Evolutionary conservation across 176 grass and related monocot genomes (phyloP), one percentile per base, ranked within the genome.

Genomic region (Tillandsia fasciculata): DNA sequence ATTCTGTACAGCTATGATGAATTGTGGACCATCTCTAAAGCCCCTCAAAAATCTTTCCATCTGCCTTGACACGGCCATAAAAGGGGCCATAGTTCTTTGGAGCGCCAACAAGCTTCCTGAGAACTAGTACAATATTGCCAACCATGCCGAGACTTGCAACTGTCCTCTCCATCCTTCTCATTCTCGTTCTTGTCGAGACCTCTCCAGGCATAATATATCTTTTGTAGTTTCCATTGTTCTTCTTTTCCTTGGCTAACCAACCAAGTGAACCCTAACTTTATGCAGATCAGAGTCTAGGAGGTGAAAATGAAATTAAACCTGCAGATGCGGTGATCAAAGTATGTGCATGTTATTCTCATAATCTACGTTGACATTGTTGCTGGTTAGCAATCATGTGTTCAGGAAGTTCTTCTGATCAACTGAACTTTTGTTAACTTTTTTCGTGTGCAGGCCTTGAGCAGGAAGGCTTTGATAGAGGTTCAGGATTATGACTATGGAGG

Each of bases 401-500:
- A 42, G 33, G 33, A 42, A 42, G 26, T 58, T 75, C 58, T 33
- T 70, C 28, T 52, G 11, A 64, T 58, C 73, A 71, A 75, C 52
- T 23, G 11, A 22, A 2, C 14, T 71, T 61, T 18, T 33, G 0
- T 18, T 79, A 11, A 66, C 72, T 24, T 67, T 66, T 27, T 81
- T 69, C 26, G 27, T 75, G 52, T 78, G 71, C 79, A 92, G 85
- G 74, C 47, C 14, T 68, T 26, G 64, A 81, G 47, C 69, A 90
- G 89, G 81, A 97, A 87, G 74, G 69, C 81, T 72, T 81, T 93
- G 76, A 73, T 70, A 48, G 89, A 87, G 53, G 75, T 79, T 77
- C 82, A 83, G 70, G 93, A 97, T 71, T 97, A 97, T 63, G 93
- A 97, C 61, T 87, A 90, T 14, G 89, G 93, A 78, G 86, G 70